Conservation (phyloP, 2,329 filamentous ascomycete species). For the Microcyclosporella mali region DNA sequence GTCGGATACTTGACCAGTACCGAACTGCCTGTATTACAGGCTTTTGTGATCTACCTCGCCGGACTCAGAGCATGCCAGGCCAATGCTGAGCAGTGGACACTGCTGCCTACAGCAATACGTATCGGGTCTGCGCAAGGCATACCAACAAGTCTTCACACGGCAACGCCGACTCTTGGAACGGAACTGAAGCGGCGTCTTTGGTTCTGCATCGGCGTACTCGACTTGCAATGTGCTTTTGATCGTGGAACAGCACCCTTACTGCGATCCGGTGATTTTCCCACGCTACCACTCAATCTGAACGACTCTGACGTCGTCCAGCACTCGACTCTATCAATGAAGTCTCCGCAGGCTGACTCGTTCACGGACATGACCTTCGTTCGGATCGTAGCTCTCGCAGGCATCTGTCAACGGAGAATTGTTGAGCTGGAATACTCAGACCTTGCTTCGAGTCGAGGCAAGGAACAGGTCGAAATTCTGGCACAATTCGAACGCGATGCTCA, state of each 20-base stretch:
- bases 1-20: slow-evolving; percentile 3
- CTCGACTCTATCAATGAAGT: background rate
- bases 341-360: background rate
- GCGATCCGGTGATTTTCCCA: background rate
- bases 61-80: slow-evolving; percentile 9
- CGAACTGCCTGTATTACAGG: background rate
- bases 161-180: background rate
- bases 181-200: slow-evolving; percentile 7
- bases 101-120: slow-evolving; percentile 5
- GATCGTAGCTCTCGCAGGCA: slow-evolving; percentile 1
- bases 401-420: slow-evolving; percentile 6
- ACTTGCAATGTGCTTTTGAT: slow-evolving; percentile 10
- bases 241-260: slow-evolving; percentile 6
- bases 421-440: slow-evolving; percentile 2
- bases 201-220: slow-evolving; percentile 8
- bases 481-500: slow-evolving; percentile 5
- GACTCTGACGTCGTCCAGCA: background rate
- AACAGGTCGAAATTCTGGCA: slow-evolving; percentile 2
- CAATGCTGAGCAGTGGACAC: slow-evolving; percentile 10
- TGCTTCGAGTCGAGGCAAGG: background rate
- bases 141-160: background rate
- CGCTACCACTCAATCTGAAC: slow-evolving; percentile 2
- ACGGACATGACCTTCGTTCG: slow-evolving; percentile 8
- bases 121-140: slow-evolving; percentile 7
- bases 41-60: slow-evolving; percentile 9